Conservation (phyloP, 495 filamentous ascomycete genomes). For the Penicillium manginii region DNA sequence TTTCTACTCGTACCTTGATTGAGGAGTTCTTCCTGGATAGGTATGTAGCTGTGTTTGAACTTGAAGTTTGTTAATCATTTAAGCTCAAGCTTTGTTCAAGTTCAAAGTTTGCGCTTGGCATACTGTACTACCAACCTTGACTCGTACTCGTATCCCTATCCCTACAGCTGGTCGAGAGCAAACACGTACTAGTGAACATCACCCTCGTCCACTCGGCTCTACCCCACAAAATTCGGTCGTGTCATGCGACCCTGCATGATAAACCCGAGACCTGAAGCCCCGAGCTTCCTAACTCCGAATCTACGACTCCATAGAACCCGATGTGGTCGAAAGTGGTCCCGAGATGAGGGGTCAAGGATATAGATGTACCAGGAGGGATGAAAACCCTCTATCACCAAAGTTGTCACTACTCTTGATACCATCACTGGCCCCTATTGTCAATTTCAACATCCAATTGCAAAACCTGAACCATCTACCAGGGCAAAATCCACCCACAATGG, state of each 20-base stretch:
- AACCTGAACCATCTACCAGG: background rate
- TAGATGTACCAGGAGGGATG: constrained; percentile 1
- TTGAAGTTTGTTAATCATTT: no score
- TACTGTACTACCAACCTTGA: no score
- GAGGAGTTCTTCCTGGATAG: no score
- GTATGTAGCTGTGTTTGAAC: no score
- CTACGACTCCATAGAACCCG: constrained; percentile 20
- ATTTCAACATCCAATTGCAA: background rate
- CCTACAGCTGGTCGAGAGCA: background rate
- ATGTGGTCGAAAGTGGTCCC: constrained; percentile 37
- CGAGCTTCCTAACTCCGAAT: constrained; percentile 7
- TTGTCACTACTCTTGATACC: no score
- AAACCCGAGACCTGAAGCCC: background rate
- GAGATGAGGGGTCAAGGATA: constrained; percentile 14
- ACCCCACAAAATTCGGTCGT: background rate
- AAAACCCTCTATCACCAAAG: background rate
- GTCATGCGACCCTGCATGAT: background rate
- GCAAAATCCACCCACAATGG: constrained; percentile 17
- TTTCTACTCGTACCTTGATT: no score
- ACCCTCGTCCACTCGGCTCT: background rate
- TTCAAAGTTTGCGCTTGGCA: no score
- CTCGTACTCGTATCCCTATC: no score
- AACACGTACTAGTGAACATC: background rate
- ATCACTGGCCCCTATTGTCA: background rate
- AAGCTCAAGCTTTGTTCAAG: no score